Evolutionary conservation across 352 stramenopile genomes (phyloP).

Genomic region (Pilasporangium apinafurcum): DNA sequence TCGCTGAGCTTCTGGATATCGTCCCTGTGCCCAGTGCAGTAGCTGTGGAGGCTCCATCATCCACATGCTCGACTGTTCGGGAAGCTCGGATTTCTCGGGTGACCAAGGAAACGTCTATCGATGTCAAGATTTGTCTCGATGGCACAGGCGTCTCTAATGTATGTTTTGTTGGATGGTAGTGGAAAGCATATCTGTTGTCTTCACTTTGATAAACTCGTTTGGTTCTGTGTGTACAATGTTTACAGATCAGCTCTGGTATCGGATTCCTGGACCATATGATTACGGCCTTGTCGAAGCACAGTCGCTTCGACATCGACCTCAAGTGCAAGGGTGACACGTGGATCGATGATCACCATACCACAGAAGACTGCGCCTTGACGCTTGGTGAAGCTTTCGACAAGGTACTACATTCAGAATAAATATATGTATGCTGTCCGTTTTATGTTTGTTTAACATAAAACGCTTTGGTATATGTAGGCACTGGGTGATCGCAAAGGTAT

Average conservation of each 20-base stretch:
- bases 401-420: slow-evolving; percentile 7
- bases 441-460: too few species aligned
- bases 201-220: not conserved
- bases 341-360: slow-evolving; percentile 97
- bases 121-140: slow-evolving; percentile 82
- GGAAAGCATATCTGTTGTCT: too few species aligned
- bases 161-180: not conserved
- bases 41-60: too few species aligned
- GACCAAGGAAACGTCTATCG: slow-evolving; percentile 95
- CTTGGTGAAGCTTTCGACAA: slow-evolving; percentile 90
- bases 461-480: slow-evolving; percentile 46
- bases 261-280: slow-evolving; percentile 92
- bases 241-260: slow-evolving; percentile 84
- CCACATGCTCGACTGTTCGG: slow-evolving; percentile 7
- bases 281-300: slow-evolving; percentile 85
- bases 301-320: slow-evolving; percentile 85
- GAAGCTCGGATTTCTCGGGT: slow-evolving; percentile 54
- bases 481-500: slow-evolving; percentile 88
- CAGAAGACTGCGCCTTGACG: slow-evolving; percentile 92
- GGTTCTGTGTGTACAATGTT: not conserved
- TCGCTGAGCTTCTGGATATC: slow-evolving; percentile 80
- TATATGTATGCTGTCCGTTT: too few species aligned
- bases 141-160: slow-evolving; percentile 81
- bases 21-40: slow-evolving; percentile 19
- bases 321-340: slow-evolving; percentile 91